Evolutionary conservation across 106 monocot genomes (phyloP), one percentile per base, ranked within the genome.

Genomic region (Narthecium ossifragum): DNA sequence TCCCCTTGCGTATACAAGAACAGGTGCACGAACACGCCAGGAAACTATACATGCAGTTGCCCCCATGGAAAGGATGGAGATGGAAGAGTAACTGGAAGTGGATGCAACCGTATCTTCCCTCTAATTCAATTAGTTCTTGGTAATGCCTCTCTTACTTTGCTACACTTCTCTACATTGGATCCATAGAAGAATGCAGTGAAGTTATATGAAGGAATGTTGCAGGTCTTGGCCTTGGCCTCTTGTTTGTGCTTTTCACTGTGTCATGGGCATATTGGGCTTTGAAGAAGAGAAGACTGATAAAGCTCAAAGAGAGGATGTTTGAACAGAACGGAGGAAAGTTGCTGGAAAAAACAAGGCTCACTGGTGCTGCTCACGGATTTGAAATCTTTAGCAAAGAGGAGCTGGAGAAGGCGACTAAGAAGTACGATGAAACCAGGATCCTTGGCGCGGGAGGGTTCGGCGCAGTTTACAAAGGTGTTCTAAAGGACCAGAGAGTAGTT

Each of bases 21-120:
- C 68, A 10, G 83, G 88, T 51, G 26, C 46, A 0, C n/a, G n/a
- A 86, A 86, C 55, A 72, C 47, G 1, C 65, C 31, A 0, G 86
- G 86, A n/a, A 59, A 64, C 29, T 86, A 65, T 40, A 21, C 13
- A 1, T 86, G 86, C 36, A 72, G 74, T 5, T 86, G 86, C 26
- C 68, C 81, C 0, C 58, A 18, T 5, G 78, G 78, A 0, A 61
- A 24, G 7, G 26, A 18, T 18, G 78, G 86, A 2, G 72, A 81
- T 26, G 86, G 81, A 21, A 64, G 32, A 27, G 78, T 75, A 28
- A 11, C 15, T 12, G 71, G 78, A 20, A 78, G 17, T 10, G 85
- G 85, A 9, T 85, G 85, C 73, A 73, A 58, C 48, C 28, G 58
- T 37, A 62, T 6, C 21, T 70, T 71, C 55, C 78, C 59, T 1